Evolutionary conservation across 1,139 yeast species (phyloP), one percentile per base, ranked within the genome.

Genomic region (Debaryomyces sp.): DNA sequence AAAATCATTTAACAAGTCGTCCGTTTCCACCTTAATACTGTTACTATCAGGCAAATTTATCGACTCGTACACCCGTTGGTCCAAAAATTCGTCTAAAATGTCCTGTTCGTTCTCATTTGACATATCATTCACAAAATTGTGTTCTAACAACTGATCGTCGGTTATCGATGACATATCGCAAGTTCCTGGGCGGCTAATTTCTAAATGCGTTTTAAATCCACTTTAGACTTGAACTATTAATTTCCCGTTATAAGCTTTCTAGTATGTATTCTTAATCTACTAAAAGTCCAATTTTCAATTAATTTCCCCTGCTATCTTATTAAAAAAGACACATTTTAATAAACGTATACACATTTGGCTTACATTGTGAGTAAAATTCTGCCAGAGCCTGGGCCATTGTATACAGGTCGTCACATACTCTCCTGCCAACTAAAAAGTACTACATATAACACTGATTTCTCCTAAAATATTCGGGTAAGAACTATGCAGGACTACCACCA

Each of bases 21-120:
- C 50, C 8, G 49, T 50, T 47, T 61, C 66, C 32, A 47, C 30
- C 44, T 59, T 58, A 46, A 50, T 48, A 21, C 43, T 50, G 21
- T 44, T 46, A 8, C 49, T 35, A 13, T 52, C 60, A 3, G 71
- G 71, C 3, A 70, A 62, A 47, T 59, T 64, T 43, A 68, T 53
- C 17, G 70, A 64, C 27, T 78, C 84, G 53, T 79, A 81, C 2
- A 81, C 77, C 48, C 85, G 66, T 56, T 78, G 81, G 60, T 82
- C 87, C 46, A 82, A 67, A 55, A 82, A 81, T 61, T 82, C 87
- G 55, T 80, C 84, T 45, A 82, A 61, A 35, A 75, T 71, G 51
- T 75, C 79, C 41, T 71, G 76, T 46, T 71, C 74, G 22, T 41
- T 41, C 24, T 70, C 70, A 39, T 61, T 48, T 40, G 48, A 36